phyloP scores from a whole-genome alignment of 257 asterid species.

The Thymus mandschuricus region DNA sequence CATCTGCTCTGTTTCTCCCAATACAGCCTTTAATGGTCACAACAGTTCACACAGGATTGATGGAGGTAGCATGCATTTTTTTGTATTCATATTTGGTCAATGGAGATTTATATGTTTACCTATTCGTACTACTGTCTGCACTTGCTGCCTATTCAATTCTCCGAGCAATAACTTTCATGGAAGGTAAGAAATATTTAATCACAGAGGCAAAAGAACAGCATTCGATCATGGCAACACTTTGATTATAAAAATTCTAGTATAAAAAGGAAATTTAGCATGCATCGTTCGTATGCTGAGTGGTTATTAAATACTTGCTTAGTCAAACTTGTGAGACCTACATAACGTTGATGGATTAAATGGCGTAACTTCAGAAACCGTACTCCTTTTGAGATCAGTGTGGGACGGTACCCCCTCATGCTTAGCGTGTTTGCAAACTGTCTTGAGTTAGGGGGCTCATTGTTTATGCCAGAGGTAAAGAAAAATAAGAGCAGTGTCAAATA shows the following conservation, averaged over 20 bases:
- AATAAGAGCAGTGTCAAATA: not conserved
- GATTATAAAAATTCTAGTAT: not conserved
- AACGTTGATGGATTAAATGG: conserved; percentile 10
- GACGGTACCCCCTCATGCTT: not conserved
- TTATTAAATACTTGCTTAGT: not conserved
- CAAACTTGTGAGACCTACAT: not conserved
- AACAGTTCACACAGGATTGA: conserved; percentile 92
- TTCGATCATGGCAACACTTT: not conserved
- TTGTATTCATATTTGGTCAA: conserved; percentile 1
- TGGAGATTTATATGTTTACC: conserved; percentile 3
- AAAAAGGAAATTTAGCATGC: not conserved
- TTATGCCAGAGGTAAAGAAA: not conserved
- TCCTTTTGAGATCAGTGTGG: conserved; percentile 14
- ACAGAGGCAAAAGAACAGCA: not conserved
- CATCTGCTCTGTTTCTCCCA: conserved; percentile 82
- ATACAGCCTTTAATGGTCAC: conserved; percentile 95
- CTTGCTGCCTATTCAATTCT: not conserved
- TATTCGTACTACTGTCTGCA: not conserved
- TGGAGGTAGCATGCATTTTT: conserved; percentile 70
- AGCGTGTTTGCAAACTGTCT: not conserved
- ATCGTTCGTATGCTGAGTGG: conserved; percentile 3
- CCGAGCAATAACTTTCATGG: not conserved
- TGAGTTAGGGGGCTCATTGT: not conserved
- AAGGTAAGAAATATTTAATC: not conserved
- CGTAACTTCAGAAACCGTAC: not conserved